Conservation (phyloP, 495 filamentous ascomycete genomes). For the Penicillium angulare region DNA sequence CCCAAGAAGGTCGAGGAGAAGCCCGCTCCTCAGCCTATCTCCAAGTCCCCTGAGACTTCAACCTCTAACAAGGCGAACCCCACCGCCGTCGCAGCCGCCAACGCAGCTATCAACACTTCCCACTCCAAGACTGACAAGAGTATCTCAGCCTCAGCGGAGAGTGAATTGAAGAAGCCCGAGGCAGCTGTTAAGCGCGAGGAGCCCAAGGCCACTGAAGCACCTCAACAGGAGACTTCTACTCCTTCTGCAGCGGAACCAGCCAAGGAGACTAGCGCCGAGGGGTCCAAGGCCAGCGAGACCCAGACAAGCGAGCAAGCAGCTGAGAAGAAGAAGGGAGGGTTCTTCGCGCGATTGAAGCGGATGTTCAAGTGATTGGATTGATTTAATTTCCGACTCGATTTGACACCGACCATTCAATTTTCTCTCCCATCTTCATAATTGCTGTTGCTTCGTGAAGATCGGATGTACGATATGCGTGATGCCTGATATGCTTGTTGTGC, state of each 20-base stretch:
- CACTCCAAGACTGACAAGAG: conserved; percentile 23
- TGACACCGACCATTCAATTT: too few relatives aligned
- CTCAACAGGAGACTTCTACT: conserved; percentile 34
- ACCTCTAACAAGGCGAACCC: conserved; percentile 14
- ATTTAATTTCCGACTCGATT: conserved; percentile 1
- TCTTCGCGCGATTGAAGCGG: conserved; percentile 29
- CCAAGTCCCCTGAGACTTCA: conserved; percentile 6
- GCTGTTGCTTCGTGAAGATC: conserved; percentile 2
- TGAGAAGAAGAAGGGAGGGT: conserved; percentile 31
- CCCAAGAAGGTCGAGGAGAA: conserved; percentile 42
- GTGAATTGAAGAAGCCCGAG: conserved; percentile 27
- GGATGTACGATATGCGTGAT: conserved; percentile 27
- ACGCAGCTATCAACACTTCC: conserved; percentile 26
- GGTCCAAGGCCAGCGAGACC: conserved; percentile 14
- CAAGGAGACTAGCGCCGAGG: conserved; percentile 3
- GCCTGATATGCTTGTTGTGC: conserved; percentile 1
- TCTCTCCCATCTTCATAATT: too few relatives aligned
- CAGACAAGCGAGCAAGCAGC: conserved; percentile 10
- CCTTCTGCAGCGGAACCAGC: conserved; percentile 1
- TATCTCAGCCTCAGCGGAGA: conserved; percentile 11
- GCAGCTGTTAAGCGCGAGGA: conserved; percentile 24
- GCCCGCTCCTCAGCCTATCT: neutral
- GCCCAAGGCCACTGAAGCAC: conserved; percentile 39
- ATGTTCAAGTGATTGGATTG: conserved; percentile 25
- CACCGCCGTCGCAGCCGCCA: conserved; percentile 23